Conservation (phyloP, 768 basidiomycete species). For the Lactarius hengduanensis region DNA sequence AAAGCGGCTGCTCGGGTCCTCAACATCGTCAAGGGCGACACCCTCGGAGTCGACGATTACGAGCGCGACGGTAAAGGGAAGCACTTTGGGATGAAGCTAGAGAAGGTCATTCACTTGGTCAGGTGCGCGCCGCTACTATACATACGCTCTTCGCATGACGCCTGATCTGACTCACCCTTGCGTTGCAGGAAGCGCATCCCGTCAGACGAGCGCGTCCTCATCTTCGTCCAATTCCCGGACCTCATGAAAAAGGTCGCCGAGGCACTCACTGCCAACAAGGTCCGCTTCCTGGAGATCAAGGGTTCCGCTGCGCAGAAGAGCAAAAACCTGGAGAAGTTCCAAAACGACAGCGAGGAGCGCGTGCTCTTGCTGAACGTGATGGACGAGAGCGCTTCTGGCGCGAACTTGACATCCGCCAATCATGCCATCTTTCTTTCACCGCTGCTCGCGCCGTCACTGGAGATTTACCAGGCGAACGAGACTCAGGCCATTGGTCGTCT, state of each 20-base stretch:
- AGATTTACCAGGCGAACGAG: slow-evolving; percentile 82
- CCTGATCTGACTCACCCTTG: background rate
- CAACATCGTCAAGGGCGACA: slow-evolving; percentile 79
- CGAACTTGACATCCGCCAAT: slow-evolving; percentile 90
- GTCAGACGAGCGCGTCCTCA: slow-evolving; percentile 75
- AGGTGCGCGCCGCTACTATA: slow-evolving; percentile 48
- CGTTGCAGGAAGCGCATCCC: slow-evolving; percentile 58
- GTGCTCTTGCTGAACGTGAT: slow-evolving; percentile 89
- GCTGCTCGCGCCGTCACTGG: slow-evolving; percentile 74
- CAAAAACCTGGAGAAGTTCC: slow-evolving; percentile 83
- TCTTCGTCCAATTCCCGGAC: slow-evolving; percentile 97
- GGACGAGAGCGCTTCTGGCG: slow-evolving; percentile 93
- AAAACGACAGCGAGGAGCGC: slow-evolving; percentile 70
- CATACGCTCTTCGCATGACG: background rate
- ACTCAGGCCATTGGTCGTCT: slow-evolving; percentile 83
- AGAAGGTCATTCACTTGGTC: slow-evolving; percentile 72
- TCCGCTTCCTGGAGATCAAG: slow-evolving; percentile 78
- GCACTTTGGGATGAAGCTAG: slow-evolving; percentile 81
- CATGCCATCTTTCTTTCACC: slow-evolving; percentile 95
- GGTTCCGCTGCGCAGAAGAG: slow-evolving; percentile 76
- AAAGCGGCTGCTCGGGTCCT: slow-evolving; percentile 76
- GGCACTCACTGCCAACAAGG: slow-evolving; percentile 67
- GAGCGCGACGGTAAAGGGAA: slow-evolving; percentile 68
- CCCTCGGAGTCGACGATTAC: slow-evolving; percentile 76
- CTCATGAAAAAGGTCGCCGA: slow-evolving; percentile 89